Evolutionary conservation across 257 asterid species (phyloP).

Genomic region (Phtheirospermum japonicum): DNA sequence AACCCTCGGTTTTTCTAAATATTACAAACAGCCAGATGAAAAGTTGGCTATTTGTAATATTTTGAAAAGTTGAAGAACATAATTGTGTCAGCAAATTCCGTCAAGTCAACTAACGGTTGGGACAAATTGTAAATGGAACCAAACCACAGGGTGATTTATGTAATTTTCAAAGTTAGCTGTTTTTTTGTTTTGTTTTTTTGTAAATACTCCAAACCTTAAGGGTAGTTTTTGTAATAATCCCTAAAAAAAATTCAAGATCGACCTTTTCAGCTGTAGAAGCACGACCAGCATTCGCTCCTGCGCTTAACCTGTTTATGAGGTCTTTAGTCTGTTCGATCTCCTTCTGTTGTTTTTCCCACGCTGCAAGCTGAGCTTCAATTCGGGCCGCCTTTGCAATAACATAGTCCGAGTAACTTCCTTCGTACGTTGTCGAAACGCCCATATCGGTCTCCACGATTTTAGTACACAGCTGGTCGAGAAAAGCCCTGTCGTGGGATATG

Average conservation of each 20-base stretch:
- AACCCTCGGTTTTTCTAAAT: no score
- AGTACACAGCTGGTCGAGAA: conserved; percentile 92
- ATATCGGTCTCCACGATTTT: conserved; percentile 95
- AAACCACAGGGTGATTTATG: no score
- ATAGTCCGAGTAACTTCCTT: conserved; percentile 83
- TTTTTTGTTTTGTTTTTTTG: no score
- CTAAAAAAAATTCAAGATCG: background rate
- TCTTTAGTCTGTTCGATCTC: conserved; percentile 83
- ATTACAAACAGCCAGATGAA: no score
- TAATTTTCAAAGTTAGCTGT: no score
- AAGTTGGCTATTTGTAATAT: no score
- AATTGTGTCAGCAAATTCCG: no score
- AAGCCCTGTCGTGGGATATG: conserved; percentile 97
- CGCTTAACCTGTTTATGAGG: conserved; percentile 76
- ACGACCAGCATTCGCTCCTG: conserved; percentile 97
- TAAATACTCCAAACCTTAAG: no score
- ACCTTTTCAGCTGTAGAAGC: conserved; percentile 99
- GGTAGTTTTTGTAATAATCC: no score
- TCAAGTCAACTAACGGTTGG: no score
- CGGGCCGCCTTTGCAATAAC: conserved; percentile 69
- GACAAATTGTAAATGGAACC: no score
- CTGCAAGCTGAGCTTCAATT: conserved; percentile 82
- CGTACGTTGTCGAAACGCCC: conserved; percentile 89
- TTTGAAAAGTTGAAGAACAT: no score
- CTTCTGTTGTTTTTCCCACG: conserved; percentile 98